These are phyloP conservation scores for Kazachstania africana DNA, from an alignment of 805 yeast species.

Conservation along the genomic window DNA sequence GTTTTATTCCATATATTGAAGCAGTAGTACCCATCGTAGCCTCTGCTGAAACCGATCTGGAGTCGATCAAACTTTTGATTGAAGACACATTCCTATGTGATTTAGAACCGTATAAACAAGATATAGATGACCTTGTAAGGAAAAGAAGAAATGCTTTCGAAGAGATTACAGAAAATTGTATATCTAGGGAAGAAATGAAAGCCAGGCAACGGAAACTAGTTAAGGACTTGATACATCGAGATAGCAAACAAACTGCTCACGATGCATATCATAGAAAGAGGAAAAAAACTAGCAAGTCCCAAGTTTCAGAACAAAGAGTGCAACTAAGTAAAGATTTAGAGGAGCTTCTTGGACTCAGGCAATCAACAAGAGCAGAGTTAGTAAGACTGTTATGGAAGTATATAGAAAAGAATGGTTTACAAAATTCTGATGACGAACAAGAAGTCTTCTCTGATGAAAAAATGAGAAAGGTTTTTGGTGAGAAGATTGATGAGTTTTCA, in stretches of 20 bases:
- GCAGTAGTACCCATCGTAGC: constrained; percentile 1
- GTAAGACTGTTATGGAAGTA: constrained; percentile 62
- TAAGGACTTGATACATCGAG: not conserved
- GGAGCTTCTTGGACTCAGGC: constrained; percentile 33
- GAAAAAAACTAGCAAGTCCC: not conserved
- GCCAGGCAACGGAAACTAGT: not conserved
- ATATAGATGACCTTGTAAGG: not conserved
- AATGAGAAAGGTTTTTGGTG: constrained; percentile 48
- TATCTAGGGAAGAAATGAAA: not conserved
- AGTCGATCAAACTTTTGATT: not conserved
- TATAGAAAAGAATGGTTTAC: constrained; percentile 49
- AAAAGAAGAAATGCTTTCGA: not conserved
- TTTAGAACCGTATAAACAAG: not conserved
- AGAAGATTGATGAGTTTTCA: constrained; percentile 43
- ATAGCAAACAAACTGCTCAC: constrained; percentile 2
- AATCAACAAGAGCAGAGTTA: constrained; percentile 50
- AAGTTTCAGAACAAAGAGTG: too few species aligned
- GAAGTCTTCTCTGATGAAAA: constrained; percentile 53
- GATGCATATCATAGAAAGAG: not conserved
- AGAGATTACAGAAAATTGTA: too few species aligned
- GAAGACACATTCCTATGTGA: constrained; percentile 1
- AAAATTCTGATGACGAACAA: constrained; percentile 55
- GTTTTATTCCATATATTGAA: not conserved
- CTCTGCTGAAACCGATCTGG: not conserved
- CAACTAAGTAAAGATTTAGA: constrained; percentile 38